These are phyloP conservation scores for Fusarium fracticaudum DNA, from an alignment of 2,329 filamentous ascomycete genomes.

Conservation along the genomic window DNA sequence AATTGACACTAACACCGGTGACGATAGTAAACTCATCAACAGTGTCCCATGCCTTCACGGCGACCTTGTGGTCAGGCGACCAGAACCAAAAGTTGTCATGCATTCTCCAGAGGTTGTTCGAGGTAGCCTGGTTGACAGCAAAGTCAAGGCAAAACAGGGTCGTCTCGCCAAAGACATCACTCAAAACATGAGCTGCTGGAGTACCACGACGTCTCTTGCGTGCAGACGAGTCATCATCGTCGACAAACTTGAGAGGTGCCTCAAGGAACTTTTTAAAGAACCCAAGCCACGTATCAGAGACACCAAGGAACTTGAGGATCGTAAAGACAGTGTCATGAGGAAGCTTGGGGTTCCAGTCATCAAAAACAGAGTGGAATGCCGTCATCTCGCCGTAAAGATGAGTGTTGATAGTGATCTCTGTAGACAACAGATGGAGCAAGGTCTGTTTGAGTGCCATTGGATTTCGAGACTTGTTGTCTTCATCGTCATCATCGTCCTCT, in stretches of 20 bases:
- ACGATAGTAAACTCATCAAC: constrained; percentile 63
- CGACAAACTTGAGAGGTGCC: constrained; percentile 65
- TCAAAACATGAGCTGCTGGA: constrained; percentile 68
- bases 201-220: constrained; percentile 62
- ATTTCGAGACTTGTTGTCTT: constrained; percentile 35
- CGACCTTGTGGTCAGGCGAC: constrained; percentile 61
- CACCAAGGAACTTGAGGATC: constrained; percentile 67
- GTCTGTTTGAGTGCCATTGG: constrained; percentile 58
- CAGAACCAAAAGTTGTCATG: constrained; percentile 76
- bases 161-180: constrained; percentile 67
- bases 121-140: constrained; percentile 66
- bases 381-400: constrained; percentile 57
- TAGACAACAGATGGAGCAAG: constrained; percentile 58
- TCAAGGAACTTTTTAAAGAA: constrained; percentile 70
- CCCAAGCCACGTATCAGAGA: constrained; percentile 63
- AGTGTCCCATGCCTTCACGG: constrained; percentile 67
- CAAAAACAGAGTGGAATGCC: constrained; percentile 58
- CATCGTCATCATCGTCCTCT: constrained; percentile 1
- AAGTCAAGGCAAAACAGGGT: constrained; percentile 73
- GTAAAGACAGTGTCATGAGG: constrained; percentile 67
- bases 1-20: constrained; percentile 67
- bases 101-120: constrained; percentile 65
- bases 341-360: constrained; percentile 54
- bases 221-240: constrained; percentile 59
- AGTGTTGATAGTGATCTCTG: constrained; percentile 58